Base-by-base conservation (phyloP, 2,329 filamentous ascomycete species). In the Trichoderma cornu-damae region DNA sequence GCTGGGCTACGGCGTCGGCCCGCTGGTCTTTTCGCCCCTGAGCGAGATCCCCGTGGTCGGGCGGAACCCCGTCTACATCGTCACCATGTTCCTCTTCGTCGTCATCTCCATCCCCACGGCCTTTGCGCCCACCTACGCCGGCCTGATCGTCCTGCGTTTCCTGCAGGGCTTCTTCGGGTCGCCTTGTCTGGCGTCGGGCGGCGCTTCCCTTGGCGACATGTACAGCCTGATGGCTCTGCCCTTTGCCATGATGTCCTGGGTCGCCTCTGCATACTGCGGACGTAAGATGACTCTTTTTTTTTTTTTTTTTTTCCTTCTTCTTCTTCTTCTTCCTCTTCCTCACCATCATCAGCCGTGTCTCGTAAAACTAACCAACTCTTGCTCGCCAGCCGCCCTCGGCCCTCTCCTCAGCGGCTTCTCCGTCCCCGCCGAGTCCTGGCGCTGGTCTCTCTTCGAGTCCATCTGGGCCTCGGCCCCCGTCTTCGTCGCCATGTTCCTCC, bases 11-110 rank as follows among this genome's bases (percentile, higher is more conserved):
- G 84, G 85, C 11, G 70, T 84, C 14, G 86, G 85, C 0, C 85
- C 86, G 1, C 69, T 89, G 24, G 60, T 89, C 22, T 88, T 83
- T 70, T 83, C 83, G 0, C 87, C 87, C 0, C 69, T 89, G 40
- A 81, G 77, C 48, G 87, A 90, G 70, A 81, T 89, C 20, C 84
- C 86, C 0, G 67, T 77, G 44, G 79, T 89, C 50, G 87, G 87
- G 2, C 77, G 87, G 6, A 89, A 85, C 63, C 81, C 82, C 0
- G 80, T 86, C 5, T 90, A 90, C 69, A 79, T 87, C 34, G 68
- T 81, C 62, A 86, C 85, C 8, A 86, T 89, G 73, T 79, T 80
- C 58, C 73, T 89, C 26, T 90, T 89, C 67, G 82, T 87, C 48
- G 78, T 89, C 60, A 69, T 90, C 9, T 82, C 79, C 5, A 78